Percentiles rank a stretch among this genome's conserved stretches.
Conservation (phyloP, 345 rosid genomes). For the Eucalyptus polyanthemos region DNA sequence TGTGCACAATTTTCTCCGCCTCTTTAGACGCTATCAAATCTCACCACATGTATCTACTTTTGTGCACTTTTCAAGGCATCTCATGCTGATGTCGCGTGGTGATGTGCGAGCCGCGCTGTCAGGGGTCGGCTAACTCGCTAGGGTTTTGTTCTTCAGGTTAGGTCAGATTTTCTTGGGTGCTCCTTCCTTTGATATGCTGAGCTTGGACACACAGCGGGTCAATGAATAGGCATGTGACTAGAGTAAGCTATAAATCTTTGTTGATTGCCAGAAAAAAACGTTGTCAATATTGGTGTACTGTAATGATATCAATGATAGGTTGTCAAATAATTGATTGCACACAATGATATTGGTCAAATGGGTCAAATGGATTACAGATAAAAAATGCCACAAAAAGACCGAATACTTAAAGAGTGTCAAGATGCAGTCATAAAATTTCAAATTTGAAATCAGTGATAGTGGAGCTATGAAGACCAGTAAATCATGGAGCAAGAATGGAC, state of each 20-base stretch:
- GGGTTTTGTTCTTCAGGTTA: neutral
- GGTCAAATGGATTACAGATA: accelerated
- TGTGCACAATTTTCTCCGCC: neutral
- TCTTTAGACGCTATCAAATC: neutral
- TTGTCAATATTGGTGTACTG: no score
- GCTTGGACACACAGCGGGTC: neutral
- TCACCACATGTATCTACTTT: neutral
- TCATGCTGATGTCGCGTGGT: neutral
- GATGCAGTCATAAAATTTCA: no score
- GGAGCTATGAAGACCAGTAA: neutral
- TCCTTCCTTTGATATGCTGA: neutral
- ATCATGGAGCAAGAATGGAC: neutral
- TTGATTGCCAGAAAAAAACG: no score
- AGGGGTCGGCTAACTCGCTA: neutral
- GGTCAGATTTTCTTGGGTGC: neutral
- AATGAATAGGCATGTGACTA: no score
- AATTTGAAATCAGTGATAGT: neutral
- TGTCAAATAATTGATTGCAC: no score
- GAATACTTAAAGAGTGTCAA: no score
- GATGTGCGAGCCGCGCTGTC: no score
- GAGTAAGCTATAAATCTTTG: no score
- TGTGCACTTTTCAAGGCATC: neutral
- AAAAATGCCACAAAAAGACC: no score
- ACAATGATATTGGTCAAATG: no score
- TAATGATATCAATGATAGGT: no score